Evolutionary conservation across 1,284 basidiomycete genomes (phyloP), one percentile per base, ranked within the genome.

Genomic region (Rugosomyces carneus): DNA sequence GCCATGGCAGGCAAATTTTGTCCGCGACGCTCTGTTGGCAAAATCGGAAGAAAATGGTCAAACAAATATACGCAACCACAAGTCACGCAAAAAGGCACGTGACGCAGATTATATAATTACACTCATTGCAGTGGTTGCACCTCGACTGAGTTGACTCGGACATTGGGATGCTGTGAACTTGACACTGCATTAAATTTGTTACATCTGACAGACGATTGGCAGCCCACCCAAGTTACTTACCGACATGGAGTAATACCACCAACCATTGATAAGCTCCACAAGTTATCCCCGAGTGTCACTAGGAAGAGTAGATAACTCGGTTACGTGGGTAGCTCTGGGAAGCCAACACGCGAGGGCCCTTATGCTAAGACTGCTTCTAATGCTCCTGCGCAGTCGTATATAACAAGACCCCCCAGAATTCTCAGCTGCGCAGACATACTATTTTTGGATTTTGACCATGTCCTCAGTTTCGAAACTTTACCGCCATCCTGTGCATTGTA

Each of bases 1-100:
- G 71, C 66, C 75, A 76, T 76, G 59, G 54, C 59, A 52, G 53
- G 56, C 52, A 51, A 53, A 53, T 47, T 41, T 41, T 48, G 52
- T 45, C 49, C 55, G 55, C 57, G 59, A 51, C 54, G 54, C 49
- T 56, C 47, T 51, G 53, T 57, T 58, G 54, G 58, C 58, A 61
- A 56, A 52, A 48, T 53, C 56, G 65, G 67, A 73, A 71, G 65
- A 66, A 59, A 16, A 47, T 38, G 48, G 44, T 59, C 65, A 68
- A 67, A 67, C 58, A 29, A 29, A 29, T 29, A 70, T 53, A 54
- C 20, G 53, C 59, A 67, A 36, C 23, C 47, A n/a, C 53, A 20
- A 40, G 45, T 51, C 53, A 54, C 50, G 45, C 44, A 50, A 48
- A 32, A 8, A 26, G 5, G 36, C 35, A 37, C 19, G 23, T 21